Base-by-base conservation (phyloP, 2,329 filamentous ascomycete species). In the Colletotrichum melonis region DNA sequence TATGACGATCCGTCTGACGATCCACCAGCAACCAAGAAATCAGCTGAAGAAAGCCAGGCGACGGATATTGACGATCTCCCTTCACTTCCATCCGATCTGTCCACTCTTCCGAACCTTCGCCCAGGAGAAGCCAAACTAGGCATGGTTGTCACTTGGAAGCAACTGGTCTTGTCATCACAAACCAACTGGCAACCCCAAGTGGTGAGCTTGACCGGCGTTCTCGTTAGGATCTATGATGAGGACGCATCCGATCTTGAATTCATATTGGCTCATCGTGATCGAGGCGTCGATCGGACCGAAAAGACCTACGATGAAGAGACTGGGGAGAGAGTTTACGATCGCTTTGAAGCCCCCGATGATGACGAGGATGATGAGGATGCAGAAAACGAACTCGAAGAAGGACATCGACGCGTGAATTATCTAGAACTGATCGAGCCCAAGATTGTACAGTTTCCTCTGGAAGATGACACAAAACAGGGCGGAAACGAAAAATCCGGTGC, bases 241-340 rank as follows among this genome's bases (percentile, higher is more conserved):
- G 87, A 89, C 1, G 86, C 89, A 4, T 83, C 79, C 1, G 74
- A 79, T 0, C 79, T 97, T 19, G 84, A 87, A 26, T 83, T 97
- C 5, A 85, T 88, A 12, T 87, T 97, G 3, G 94, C 95, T 2
- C 88, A 88, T 74, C 89, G 93, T 32, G 93, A 97, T 78, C 85
- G 92, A 60, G 82, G 88, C 14, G 82, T 87, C 5, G 87, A 89
- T 67, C 80, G 86, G 73, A 89, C 87, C 66, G 85, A 91, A 75
- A 92, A 89, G 77, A 80, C 83, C 22, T 91, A 91, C 75, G 91
- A 96, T 76, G 87, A 91, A 12, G 83, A 88, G 52, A 92, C 93
- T 0, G 95, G 94, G 0, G 86, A 93, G 74, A 88, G 94, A 11
- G 82, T 94, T 11, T 97, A 96, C 77, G 91, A 89, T 74, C 93